A percentile compares a stretch with the other conserved stretches of the same genome.
phyloP scores from a whole-genome alignment of 805 yeast genomes.

The Metschnikowia noctiluminum region DNA sequence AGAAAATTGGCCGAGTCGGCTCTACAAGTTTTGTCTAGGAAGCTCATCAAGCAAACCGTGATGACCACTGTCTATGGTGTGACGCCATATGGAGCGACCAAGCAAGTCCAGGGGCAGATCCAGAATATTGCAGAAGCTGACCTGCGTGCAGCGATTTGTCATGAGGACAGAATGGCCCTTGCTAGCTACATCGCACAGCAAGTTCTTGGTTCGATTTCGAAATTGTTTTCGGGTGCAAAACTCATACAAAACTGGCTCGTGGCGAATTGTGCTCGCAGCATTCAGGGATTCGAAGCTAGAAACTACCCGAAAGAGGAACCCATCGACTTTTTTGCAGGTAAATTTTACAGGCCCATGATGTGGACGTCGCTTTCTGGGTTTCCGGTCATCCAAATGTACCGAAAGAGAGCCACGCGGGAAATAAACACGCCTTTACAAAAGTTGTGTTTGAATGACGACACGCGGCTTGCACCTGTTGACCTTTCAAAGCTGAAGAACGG shows the following conservation, averaged over 20 bases:
- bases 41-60: slow-evolving; percentile 39
- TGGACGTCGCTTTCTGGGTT: slow-evolving; percentile 42
- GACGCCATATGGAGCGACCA: slow-evolving; percentile 33
- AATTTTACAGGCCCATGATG: slow-evolving; percentile 32
- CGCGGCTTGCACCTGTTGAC: slow-evolving; percentile 24
- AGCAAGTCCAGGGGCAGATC: slow-evolving; percentile 29
- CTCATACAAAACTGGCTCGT: slow-evolving; percentile 36
- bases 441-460: slow-evolving; percentile 19
- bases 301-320: slow-evolving; percentile 6
- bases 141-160: background rate
- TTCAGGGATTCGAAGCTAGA: slow-evolving; percentile 23
- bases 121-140: slow-evolving; percentile 13
- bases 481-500: slow-evolving; percentile 32
- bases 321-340: slow-evolving; percentile 21
- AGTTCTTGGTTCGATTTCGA: slow-evolving; percentile 16
- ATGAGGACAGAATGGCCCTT: background rate
- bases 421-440: slow-evolving; percentile 24
- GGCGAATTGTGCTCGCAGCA: slow-evolving; percentile 28
- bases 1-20: slow-evolving; percentile 17
- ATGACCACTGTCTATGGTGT: slow-evolving; percentile 48
- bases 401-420: slow-evolving; percentile 13
- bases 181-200: slow-evolving; percentile 13
- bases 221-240: slow-evolving; percentile 33
- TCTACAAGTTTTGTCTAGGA: slow-evolving; percentile 23
- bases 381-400: slow-evolving; percentile 39